These are phyloP conservation scores for Przewalskia tangutica DNA, from an alignment of 257 asterid species.

Conservation along the genomic window DNA sequence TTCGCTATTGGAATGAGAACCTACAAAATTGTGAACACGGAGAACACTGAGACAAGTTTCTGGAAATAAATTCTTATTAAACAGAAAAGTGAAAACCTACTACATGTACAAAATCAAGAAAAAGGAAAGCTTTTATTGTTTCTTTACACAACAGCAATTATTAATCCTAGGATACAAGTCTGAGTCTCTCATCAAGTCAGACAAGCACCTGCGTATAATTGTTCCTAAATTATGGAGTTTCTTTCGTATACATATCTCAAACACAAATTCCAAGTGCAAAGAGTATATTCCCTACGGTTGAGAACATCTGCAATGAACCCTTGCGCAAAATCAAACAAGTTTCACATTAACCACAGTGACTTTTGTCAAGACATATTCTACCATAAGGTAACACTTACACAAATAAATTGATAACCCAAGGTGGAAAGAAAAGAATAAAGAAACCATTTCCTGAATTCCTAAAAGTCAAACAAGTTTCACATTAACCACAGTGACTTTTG, in stretches of 20 bases:
- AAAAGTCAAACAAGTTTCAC: not conserved
- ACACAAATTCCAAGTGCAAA: not conserved
- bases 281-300: not conserved
- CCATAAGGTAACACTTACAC: not conserved
- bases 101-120: not conserved
- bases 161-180: not conserved
- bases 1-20: constrained; percentile 83
- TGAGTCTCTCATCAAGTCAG: not conserved
- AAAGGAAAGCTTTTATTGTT: not conserved
- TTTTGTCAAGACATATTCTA: not conserved
- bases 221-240: not conserved
- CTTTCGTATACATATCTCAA: not conserved
- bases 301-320: not conserved
- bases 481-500: not conserved
- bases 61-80: not conserved
- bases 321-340: not conserved
- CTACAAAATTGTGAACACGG: constrained; percentile 27
- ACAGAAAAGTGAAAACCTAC: not conserved
- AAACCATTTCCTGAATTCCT: not conserved
- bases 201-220: not conserved
- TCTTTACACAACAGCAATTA: not conserved
- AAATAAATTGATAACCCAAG: not conserved
- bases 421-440: not conserved
- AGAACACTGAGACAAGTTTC: not conserved
- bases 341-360: not conserved